phyloP scores from a whole-genome alignment of 768 basidiomycete genomes.

The Pleurotus giganteus region DNA sequence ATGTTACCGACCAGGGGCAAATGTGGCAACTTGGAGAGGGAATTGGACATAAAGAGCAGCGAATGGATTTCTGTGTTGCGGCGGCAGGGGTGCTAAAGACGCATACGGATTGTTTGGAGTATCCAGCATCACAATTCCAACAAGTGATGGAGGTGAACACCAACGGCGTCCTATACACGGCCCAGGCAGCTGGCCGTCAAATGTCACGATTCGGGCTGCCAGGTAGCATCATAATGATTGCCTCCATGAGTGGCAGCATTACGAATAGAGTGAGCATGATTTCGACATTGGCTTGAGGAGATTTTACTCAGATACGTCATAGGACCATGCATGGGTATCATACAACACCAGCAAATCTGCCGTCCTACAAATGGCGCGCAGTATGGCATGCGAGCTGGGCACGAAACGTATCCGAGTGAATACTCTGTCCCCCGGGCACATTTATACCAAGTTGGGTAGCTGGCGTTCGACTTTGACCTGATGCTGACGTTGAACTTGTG shows the following conservation, averaged over 20 bases:
- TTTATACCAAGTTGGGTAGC: conserved; percentile 57
- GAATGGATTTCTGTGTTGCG: conserved; percentile 76
- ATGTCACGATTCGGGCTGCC: conserved; percentile 52
- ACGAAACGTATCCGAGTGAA: conserved; percentile 68
- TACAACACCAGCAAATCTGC: conserved; percentile 80
- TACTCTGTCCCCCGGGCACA: conserved; percentile 72
- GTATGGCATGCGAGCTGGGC: conserved; percentile 81
- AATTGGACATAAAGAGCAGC: conserved; percentile 64
- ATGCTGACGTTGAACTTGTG: neutral
- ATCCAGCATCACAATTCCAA: conserved; percentile 61
- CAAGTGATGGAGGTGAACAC: conserved; percentile 71
- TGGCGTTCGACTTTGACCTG: conserved; percentile 1
- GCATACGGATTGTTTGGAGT: conserved; percentile 62
- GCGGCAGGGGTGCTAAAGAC: conserved; percentile 71
- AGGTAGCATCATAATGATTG: conserved; percentile 65
- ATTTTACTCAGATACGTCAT: conserved; percentile 5
- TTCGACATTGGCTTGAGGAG: neutral
- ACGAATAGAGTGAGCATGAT: conserved; percentile 44
- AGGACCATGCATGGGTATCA: conserved; percentile 76
- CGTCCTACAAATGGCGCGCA: conserved; percentile 77
- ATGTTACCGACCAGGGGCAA: conserved; percentile 62
- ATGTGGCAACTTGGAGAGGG: conserved; percentile 56
- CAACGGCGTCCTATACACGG: conserved; percentile 61
- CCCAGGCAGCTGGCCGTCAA: conserved; percentile 63
- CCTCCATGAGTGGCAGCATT: conserved; percentile 61